phyloP scores from a whole-genome alignment of 176 grass and related monocot species.

The Avena sativa region DNA sequence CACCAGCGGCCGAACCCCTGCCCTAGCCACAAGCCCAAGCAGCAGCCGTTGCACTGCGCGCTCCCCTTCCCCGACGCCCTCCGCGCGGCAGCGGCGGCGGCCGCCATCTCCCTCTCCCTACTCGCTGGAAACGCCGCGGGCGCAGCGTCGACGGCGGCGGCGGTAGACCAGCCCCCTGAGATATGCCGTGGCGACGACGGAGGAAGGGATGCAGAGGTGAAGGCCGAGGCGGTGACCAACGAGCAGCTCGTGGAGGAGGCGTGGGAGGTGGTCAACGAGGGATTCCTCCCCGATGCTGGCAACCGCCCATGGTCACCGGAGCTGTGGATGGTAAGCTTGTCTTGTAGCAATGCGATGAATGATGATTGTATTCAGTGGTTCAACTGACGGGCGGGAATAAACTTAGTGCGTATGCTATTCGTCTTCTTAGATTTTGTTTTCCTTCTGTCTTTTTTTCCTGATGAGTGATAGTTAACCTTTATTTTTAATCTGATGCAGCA shows the following conservation, averaged over 20 bases:
- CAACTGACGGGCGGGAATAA: not conserved
- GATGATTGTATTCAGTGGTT: not conserved
- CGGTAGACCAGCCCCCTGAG: constrained; percentile 21
- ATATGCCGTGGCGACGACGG: constrained; percentile 34
- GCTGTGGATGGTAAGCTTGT: constrained; percentile 67
- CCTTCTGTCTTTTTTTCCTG: not conserved
- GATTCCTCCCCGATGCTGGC: constrained; percentile 70
- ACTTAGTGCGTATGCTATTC: not conserved
- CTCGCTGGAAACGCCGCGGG: constrained; percentile 37
- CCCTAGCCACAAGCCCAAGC: constrained; percentile 10
- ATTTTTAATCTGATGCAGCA: constrained; percentile 53
- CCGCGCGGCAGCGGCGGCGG: constrained; percentile 58
- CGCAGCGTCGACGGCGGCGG: not conserved
- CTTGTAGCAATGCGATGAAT: not conserved
- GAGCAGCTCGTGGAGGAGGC: constrained; percentile 90
- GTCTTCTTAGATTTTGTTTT: constrained; percentile 17
- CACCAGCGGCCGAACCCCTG: constrained; percentile 9
- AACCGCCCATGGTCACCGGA: constrained; percentile 77
- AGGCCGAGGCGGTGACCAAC: constrained; percentile 61
- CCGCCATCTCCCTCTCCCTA: constrained; percentile 67
- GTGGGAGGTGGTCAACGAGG: constrained; percentile 93
- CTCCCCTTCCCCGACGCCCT: constrained; percentile 53
- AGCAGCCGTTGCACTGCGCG: not conserved
- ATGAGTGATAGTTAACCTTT: constrained; percentile 22
- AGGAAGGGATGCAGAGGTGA: constrained; percentile 37